Conservation (phyloP, 345 rosid species). For the Rhodamnia argentea region DNA sequence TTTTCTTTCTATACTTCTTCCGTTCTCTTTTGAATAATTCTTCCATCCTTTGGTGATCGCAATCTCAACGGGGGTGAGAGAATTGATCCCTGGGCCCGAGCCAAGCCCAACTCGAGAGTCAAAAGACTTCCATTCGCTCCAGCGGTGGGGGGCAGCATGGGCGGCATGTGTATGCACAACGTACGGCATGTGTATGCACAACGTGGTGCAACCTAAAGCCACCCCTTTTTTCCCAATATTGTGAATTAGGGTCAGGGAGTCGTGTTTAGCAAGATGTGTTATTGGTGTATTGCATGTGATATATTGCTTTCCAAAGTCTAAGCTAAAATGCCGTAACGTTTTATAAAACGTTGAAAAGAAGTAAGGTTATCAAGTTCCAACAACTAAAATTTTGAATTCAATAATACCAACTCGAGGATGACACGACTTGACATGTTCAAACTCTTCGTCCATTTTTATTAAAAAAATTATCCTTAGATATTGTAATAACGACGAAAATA, state of each 20-base stretch:
- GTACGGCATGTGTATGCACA: neutral
- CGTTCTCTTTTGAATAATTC: too few species aligned
- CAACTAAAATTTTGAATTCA: neutral
- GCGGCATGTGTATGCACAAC: neutral
- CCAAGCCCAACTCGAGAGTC: neutral
- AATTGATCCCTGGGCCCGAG: neutral
- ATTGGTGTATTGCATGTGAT: neutral
- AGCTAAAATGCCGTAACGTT: too few species aligned
- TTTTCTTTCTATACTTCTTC: too few species aligned
- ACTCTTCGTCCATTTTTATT: neutral
- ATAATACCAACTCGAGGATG: neutral
- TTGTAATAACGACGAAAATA: neutral
- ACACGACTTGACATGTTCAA: neutral
- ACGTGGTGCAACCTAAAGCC: neutral
- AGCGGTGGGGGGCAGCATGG: neutral
- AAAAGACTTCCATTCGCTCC: neutral
- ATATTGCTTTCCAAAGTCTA: neutral
- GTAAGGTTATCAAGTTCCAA: neutral
- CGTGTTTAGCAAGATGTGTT: neutral
- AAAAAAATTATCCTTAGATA: neutral
- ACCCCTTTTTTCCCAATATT: neutral
- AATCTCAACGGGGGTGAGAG: too few species aligned
- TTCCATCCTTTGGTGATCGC: too few species aligned
- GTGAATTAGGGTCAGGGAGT: neutral
- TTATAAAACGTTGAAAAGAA: too few species aligned